These are phyloP conservation scores for Plasmodium falciparum DNA, from an alignment of 169 alveolate species.

Conservation along the genomic window DNA sequence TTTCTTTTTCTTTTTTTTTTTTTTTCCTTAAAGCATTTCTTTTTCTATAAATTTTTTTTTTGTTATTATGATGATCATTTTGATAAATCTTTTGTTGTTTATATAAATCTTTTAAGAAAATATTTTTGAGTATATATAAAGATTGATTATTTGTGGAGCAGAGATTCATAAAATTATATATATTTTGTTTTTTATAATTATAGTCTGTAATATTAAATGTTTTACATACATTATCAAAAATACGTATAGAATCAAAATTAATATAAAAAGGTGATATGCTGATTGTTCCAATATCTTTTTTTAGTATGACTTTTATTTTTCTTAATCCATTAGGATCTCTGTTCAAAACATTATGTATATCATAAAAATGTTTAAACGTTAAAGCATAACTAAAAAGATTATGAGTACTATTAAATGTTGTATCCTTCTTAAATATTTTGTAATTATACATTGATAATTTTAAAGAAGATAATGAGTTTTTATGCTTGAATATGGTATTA, in stretches of 20 bases:
- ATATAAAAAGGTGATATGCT: slow-evolving; percentile 67
- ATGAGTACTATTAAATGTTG: neutral
- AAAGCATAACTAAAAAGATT: slow-evolving; percentile 14
- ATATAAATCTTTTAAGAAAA: slow-evolving; percentile 38
- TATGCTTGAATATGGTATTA: neutral
- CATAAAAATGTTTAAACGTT: slow-evolving; percentile 42
- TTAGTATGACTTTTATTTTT: slow-evolving; percentile 66
- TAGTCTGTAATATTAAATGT: slow-evolving; percentile 27
- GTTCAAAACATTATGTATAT: slow-evolving; percentile 58
- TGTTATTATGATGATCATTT: slow-evolving; percentile 13
- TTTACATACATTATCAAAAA: slow-evolving; percentile 51
- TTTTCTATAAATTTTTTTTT: slow-evolving; percentile 30
- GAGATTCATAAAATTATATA: slow-evolving; percentile 33
- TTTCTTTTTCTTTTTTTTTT: slow-evolving; percentile 9
- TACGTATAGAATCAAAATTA: slow-evolving; percentile 41
- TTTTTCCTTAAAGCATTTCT: neutral
- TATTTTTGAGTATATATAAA: slow-evolving; percentile 8
- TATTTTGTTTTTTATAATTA: slow-evolving; percentile 45
- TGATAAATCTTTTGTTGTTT: slow-evolving; percentile 57
- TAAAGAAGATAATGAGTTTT: neutral
- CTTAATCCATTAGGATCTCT: slow-evolving; percentile 68
- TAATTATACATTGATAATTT: slow-evolving; percentile 39
- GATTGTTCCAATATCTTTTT: slow-evolving; percentile 63
- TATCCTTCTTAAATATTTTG: slow-evolving; percentile 17
- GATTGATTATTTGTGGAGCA: slow-evolving; percentile 11